Evolutionary conservation across 352 stramenopile genomes (phyloP).

Genomic region (Phytophthora cryptogea): DNA sequence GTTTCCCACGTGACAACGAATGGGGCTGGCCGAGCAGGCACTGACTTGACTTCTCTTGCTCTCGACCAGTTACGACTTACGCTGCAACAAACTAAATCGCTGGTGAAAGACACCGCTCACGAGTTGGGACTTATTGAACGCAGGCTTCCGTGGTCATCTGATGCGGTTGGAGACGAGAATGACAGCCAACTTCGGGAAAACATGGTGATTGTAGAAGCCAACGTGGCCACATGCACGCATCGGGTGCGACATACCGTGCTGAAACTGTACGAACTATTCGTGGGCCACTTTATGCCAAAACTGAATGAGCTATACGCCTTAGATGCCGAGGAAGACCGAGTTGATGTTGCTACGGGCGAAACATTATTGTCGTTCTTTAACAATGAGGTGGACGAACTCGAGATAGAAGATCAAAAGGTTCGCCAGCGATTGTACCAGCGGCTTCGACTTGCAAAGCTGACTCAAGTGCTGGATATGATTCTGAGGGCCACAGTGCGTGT

Average conservation of each 20-base stretch:
- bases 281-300: slow-evolving; percentile 52
- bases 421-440: slow-evolving; percentile 57
- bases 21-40: not conserved
- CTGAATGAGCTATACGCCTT: slow-evolving; percentile 54
- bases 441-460: slow-evolving; percentile 58
- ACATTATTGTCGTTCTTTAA: slow-evolving; percentile 61
- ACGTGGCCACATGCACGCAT: slow-evolving; percentile 50
- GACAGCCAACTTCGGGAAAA: slow-evolving; percentile 12
- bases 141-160: slow-evolving; percentile 56
- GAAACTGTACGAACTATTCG: slow-evolving; percentile 64
- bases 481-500: slow-evolving; percentile 60
- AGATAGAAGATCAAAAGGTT: slow-evolving; percentile 56
- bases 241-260: slow-evolving; percentile 60
- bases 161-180: slow-evolving; percentile 20
- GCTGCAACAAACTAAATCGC: slow-evolving; percentile 50
- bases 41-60: slow-evolving; percentile 13
- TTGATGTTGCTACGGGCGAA: slow-evolving; percentile 47
- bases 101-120: slow-evolving; percentile 53
- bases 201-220: slow-evolving; percentile 50
- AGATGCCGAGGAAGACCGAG: slow-evolving; percentile 42
- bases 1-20: not conserved
- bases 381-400: slow-evolving; percentile 68
- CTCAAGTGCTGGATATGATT: slow-evolving; percentile 63
- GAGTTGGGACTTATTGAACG: slow-evolving; percentile 47
- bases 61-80: slow-evolving; percentile 45